phyloP scores from a whole-genome alignment of 192 early-diverging fungal genomes.

The Chytriomyces sp. region DNA sequence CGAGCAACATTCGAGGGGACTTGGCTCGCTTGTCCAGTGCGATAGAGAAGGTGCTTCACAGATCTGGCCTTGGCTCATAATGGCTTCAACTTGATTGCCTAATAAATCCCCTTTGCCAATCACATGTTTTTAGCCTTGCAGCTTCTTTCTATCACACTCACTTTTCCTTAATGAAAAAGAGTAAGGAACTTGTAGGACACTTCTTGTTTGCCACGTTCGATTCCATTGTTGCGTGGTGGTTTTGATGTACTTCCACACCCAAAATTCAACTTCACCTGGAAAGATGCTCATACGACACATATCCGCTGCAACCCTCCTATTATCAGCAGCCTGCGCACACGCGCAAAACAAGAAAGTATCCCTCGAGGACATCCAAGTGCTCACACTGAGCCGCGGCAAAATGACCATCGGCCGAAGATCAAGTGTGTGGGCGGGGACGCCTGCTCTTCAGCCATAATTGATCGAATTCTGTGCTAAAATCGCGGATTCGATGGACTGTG shows the following conservation, averaged over 20 bases:
- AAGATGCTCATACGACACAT: too few relatives aligned
- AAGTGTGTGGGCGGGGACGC: slow-evolving; percentile 46
- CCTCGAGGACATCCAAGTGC: slow-evolving; percentile 33
- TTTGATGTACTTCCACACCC: too few relatives aligned
- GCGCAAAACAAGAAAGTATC: slow-evolving; percentile 30
- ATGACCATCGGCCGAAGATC: slow-evolving; percentile 42
- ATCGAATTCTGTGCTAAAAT: slow-evolving; percentile 44
- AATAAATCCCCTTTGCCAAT: too few relatives aligned
- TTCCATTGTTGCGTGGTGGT: too few relatives aligned
- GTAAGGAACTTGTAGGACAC: too few relatives aligned
- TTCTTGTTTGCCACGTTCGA: too few relatives aligned
- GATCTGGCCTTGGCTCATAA: too few relatives aligned
- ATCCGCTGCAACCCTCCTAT: not conserved
- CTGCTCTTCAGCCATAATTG: slow-evolving; percentile 23
- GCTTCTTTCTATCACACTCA: too few relatives aligned
- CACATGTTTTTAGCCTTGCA: too few relatives aligned
- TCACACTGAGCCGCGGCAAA: slow-evolving; percentile 38
- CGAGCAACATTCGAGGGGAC: slow-evolving; percentile 11
- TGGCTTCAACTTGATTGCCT: too few relatives aligned
- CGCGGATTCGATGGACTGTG: slow-evolving; percentile 30
- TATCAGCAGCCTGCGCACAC: not conserved
- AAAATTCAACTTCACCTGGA: too few relatives aligned
- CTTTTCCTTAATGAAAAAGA: too few relatives aligned
- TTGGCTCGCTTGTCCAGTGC: slow-evolving; percentile 10
- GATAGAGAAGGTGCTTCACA: slow-evolving; percentile 8